phyloP scores from a whole-genome alignment of 805 yeast species.

The Metschnikowia peoriensis region DNA sequence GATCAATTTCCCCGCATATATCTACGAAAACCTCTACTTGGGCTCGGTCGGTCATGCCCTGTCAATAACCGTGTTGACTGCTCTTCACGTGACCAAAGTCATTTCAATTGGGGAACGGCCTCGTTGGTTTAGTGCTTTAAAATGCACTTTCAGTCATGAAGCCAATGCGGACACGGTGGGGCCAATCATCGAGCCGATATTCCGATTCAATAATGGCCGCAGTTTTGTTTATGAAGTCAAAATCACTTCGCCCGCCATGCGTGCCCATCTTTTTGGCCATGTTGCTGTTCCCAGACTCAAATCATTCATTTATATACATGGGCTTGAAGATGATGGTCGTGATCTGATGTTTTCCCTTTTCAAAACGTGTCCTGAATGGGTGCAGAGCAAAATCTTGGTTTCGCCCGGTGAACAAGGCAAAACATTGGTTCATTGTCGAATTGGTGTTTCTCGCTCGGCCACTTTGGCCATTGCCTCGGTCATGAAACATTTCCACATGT shows the following conservation, averaged over 20 bases:
- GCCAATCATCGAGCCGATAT: constrained; percentile 12
- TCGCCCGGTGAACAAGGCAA: constrained; percentile 15
- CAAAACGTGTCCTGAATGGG: constrained; percentile 26
- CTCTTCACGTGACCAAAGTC: constrained; percentile 24
- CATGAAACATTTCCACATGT: constrained; percentile 15
- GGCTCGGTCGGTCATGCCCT: constrained; percentile 36
- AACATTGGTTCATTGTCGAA: constrained; percentile 15
- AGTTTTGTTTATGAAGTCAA: constrained; percentile 12
- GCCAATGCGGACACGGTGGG: constrained; percentile 7
- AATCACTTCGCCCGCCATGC: constrained; percentile 9
- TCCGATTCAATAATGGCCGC: constrained; percentile 13
- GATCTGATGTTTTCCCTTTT: constrained; percentile 32
- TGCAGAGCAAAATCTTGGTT: constrained; percentile 29
- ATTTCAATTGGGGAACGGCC: constrained; percentile 40
- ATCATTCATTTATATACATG: constrained; percentile 28
- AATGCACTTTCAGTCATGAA: constrained; percentile 11
- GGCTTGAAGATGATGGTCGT: constrained; percentile 39
- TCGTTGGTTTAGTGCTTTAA: constrained; percentile 23
- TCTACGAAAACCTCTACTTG: constrained; percentile 27
- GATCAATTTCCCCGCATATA: constrained; percentile 36
- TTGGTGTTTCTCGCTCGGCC: constrained; percentile 17
- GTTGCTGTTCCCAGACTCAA: constrained; percentile 14
- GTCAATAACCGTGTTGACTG: constrained; percentile 27
- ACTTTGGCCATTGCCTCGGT: constrained; percentile 13
- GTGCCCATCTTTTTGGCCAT: constrained; percentile 7